Base-by-base conservation (phyloP, 805 yeast genomes). In the Cyberlindnera samutprakarnensis region DNA sequence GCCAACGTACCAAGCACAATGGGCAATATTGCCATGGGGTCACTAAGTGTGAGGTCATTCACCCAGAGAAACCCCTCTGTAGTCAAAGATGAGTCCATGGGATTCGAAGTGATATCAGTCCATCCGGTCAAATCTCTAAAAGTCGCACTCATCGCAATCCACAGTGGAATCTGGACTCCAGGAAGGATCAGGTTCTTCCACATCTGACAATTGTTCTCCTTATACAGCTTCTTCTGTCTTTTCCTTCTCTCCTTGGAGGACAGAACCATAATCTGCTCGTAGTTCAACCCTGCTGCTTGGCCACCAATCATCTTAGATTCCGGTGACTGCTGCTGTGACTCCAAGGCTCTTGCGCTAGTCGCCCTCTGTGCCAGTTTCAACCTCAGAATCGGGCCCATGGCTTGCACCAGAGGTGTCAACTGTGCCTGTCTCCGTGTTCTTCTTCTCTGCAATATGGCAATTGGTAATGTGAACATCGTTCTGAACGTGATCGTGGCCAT, bases 101-200 rank as follows among this genome's bases (percentile, higher is more conserved):
- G 69, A 26, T 36, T 52, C 3, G 57, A 37, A 14, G 63, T 55
- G 5, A 62, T 40, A 42, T 57, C 48, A 3, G 35, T 32, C 43
- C 55, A 53, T 6, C 94, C 95, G 25, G 88, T 78, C 39, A 87
- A 58, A 28, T 76, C 70, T 41, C 96, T 66, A 43, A 87, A 70
- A 1, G 87, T 77, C 43, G 78, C 63, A 10, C 92, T 79, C 67
- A 88, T 64, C 3, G 79, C 64, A 2, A 87, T 66, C 94, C 96
- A 88, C 6, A 88, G 53, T 0, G 97, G 97, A 14, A 90, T 67
- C 51, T 88, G 97, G 13, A 84, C 72, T 0, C 76, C 59, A 1
- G 96, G 96, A 23, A 86, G 61, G 4, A 82, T 46, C 35, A 75
- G 59, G 46, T 82, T 77, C 53, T 87, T 88, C 86, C 94, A 88